Conservation (phyloP, 2,329 filamentous ascomycete species). For the Diaporthe aspalathi region DNA sequence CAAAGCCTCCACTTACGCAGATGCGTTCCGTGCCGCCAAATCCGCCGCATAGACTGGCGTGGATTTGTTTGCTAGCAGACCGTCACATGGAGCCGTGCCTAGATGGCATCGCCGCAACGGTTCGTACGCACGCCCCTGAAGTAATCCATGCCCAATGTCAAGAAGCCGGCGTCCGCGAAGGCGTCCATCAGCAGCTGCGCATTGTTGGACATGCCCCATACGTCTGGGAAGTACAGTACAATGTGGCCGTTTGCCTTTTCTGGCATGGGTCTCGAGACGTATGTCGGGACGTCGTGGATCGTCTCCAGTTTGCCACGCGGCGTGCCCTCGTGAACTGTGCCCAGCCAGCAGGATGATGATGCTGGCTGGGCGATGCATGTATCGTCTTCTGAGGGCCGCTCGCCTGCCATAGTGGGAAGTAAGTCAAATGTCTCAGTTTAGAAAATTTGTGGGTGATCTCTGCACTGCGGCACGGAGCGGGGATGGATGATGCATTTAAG, state of each 20-base stretch:
- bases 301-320: conserved; percentile 49
- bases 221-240: conserved; percentile 59
- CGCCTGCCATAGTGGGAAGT: background rate
- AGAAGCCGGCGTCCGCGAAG: conserved; percentile 57
- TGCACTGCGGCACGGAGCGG: background rate
- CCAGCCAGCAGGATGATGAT: conserved; percentile 54
- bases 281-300: conserved; percentile 52
- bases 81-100: background rate
- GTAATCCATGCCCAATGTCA: conserved; percentile 57
- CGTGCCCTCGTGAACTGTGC: conserved; percentile 53
- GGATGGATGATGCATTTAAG: background rate
- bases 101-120: background rate
- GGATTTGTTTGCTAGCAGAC: background rate
- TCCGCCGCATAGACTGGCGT: no score
- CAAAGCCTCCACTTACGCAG: background rate
- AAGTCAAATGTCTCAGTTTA: background rate
- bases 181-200: conserved; percentile 58
- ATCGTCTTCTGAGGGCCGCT: background rate
- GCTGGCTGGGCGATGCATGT: conserved; percentile 49
- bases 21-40: background rate
- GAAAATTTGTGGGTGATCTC: background rate
- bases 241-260: conserved; percentile 54
- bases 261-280: conserved; percentile 46
- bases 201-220: conserved; percentile 58
- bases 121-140: conserved; percentile 52